Percentiles rank a stretch among this genome's conserved stretches.
These are phyloP conservation scores for Aureobasidium sp. DNA, from an alignment of 2,329 filamentous ascomycete species.

Conservation along the genomic window DNA sequence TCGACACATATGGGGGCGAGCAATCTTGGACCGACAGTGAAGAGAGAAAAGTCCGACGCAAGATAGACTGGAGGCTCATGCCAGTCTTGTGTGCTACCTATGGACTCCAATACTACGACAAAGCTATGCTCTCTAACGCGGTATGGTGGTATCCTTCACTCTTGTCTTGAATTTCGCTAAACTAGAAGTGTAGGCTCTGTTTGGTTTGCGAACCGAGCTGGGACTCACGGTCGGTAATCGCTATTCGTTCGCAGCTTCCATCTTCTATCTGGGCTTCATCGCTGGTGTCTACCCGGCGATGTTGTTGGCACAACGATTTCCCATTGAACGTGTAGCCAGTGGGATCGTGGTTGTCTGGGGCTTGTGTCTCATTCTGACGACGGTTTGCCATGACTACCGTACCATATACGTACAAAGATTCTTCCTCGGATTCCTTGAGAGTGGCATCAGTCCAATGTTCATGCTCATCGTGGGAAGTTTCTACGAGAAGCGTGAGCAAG, in stretches of 20 bases:
- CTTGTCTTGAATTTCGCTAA: too few relatives aligned
- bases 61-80: constrained; percentile 40
- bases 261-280: constrained; percentile 47
- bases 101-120: constrained; percentile 44
- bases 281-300: constrained; percentile 42
- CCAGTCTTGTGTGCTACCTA: constrained; percentile 43
- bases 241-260: constrained; percentile 40
- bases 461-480: constrained; percentile 43
- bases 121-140: constrained; percentile 49
- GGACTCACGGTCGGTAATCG: constrained; percentile 35
- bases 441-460: constrained; percentile 48
- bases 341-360: background rate
- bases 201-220: constrained; percentile 38
- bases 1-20: too few relatives aligned
- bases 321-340: constrained; percentile 33
- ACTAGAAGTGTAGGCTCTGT: too few relatives aligned
- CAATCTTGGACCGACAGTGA: constrained; percentile 42
- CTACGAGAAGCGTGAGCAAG: constrained; percentile 27
- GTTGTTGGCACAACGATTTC: constrained; percentile 39
- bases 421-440: constrained; percentile 50
- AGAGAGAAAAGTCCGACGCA: constrained; percentile 37
- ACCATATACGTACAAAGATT: constrained; percentile 39
- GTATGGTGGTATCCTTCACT: constrained; percentile 30
- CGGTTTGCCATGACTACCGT: background rate
- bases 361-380: background rate